Evolutionary conservation across 2,329 filamentous ascomycete species (phyloP), one percentile per base, ranked within the genome.

Genomic region (Stagonosporopsis tanaceti): DNA sequence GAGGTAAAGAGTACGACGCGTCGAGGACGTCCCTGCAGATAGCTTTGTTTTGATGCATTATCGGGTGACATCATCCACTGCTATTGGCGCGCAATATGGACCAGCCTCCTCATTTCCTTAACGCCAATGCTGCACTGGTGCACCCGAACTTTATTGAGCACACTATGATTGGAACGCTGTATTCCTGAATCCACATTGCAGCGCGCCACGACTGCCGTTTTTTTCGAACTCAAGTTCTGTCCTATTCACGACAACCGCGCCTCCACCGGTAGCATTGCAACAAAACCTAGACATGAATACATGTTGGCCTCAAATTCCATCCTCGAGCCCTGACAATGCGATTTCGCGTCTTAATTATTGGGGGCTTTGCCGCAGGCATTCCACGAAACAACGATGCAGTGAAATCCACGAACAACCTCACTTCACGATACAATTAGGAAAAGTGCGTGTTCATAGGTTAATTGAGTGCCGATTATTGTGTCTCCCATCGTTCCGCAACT

Each of bases 11-110:
- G 50, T 44, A 42, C 37, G 40, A 47, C 35, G 45, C 41, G 47
- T 40, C 25, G 20, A 52, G 37, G 51, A 48, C 60, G 60, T 68
- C 59, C 53, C 46, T 53, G 51, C 34, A 57, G 42, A 50, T 50
- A 46, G 55, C 46, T 57, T 64, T 66, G 60, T 63, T 66, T 55
- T 61, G 60, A 56, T 55, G 48, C 35, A 45, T 47, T 35, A 40
- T 42, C 40, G 38, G 39, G 55, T 68, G 65, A 66, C 62, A 65
- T 68, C 65, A 68, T 61, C 48, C 61, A 53, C 60, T 35, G 12
- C 34, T 48, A 48, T 53, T 60, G 54, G 57, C 53, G 56, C 50
- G 47, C 34, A 59, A 42, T 47, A 28, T 41, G 50, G 38, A 50
- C 48, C 48, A 57, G 50, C 48, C 48, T 50, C 45, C 45, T 50